Base-by-base conservation (phyloP, 148 eudicot species). In the Spergularia marina region DNA sequence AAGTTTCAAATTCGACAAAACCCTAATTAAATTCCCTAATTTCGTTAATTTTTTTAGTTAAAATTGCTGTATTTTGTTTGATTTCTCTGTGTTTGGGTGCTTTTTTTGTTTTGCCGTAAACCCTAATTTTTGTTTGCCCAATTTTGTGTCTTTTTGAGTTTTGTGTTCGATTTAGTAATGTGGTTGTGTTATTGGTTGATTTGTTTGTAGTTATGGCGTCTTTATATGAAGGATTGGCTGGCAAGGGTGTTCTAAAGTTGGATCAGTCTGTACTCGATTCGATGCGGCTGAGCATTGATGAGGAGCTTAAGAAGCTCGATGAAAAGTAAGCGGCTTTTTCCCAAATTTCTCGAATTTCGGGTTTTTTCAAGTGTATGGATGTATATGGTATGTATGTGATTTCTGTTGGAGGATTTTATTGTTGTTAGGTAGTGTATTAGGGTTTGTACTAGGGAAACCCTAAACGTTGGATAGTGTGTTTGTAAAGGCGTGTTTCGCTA, bases 231-330 rank as follows among this genome's bases (percentile, higher is more conserved):
- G 82, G 87, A 84, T 90, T 95, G 77, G 89, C 80, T 54, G 79
- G 79, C 0, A 78, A 68, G 21, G 80, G 85, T 13, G 83, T 88
- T 63, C 67, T 90, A 74, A 82, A 87, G 70, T 53, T 86, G 92
- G 94, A 92, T 84, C 94, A 90, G 83, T 66, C 87, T 53, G 66
- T 87, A 7, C 74, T 90, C 18, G 90, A 82, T 39, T 81, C 92
- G 21, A 95, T 95, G 96, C 90, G 89, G 18, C 74, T 77, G 10
- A 89, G 84, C 76, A 91, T 84, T 51, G 94, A 84, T 6, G 96
- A 90, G 3, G 91, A 95, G 85, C 84, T 92, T 51, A 90, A 88
- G 81, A 92, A 89, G 77, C 84, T 92, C 17, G 94, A 95, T n/a
- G 99, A 95, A 52, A 92, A 92, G 98, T 95, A 77, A 84, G 98